Conservation (phyloP, 805 yeast species). For the Monosporozyma aerobia region DNA sequence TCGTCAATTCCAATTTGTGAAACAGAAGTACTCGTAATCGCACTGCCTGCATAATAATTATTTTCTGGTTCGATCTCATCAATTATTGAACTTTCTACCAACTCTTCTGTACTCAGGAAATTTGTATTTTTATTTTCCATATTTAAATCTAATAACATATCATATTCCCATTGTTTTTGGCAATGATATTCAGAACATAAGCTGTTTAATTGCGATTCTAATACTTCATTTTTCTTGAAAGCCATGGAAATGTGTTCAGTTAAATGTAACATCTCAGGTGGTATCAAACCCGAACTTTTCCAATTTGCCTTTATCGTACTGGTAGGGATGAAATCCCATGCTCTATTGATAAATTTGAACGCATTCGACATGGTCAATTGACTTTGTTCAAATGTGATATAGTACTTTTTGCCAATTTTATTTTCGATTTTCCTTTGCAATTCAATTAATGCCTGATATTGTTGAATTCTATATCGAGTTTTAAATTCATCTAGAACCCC, state of each 20-base stretch:
- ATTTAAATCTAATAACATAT: constrained; percentile 42
- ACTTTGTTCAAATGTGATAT: constrained; percentile 32
- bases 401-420: constrained; percentile 10
- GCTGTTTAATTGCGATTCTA: constrained; percentile 35
- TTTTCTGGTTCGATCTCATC: constrained; percentile 33
- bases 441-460: constrained; percentile 35
- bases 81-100: constrained; percentile 50
- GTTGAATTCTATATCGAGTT: constrained; percentile 47
- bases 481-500: constrained; percentile 57
- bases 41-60: background rate
- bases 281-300: constrained; percentile 37
- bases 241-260: constrained; percentile 28
- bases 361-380: constrained; percentile 45
- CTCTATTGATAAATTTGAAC: constrained; percentile 46
- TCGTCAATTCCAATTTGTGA: constrained; percentile 10
- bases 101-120: constrained; percentile 51
- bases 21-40: background rate
- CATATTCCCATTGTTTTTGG: constrained; percentile 48
- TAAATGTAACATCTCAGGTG: constrained; percentile 23
- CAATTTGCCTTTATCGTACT: constrained; percentile 34
- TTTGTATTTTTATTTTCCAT: constrained; percentile 35
- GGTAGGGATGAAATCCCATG: constrained; percentile 42
- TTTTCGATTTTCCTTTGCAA: constrained; percentile 18
- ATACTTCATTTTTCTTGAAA: constrained; percentile 29
- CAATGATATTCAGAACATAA: constrained; percentile 43